Evolutionary conservation across 257 asterid genomes (phyloP), one percentile per base, ranked within the genome.

Genomic region (Rhazya stricta): DNA sequence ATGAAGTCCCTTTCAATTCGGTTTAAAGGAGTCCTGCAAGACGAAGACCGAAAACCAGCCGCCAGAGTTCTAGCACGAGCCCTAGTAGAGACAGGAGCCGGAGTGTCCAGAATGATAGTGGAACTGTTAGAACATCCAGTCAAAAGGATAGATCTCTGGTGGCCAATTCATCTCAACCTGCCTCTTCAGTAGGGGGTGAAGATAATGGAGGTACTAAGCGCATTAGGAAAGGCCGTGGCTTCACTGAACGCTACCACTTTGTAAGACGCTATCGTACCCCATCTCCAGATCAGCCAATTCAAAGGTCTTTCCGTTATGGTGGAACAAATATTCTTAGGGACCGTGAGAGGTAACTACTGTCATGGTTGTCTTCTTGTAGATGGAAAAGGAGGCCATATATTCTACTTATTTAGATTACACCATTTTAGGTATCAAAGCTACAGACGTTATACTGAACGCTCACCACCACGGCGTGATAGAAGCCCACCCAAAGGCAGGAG

Each of bases 251-350:
- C 71, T 95, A 85, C 83, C 81, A 96, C 51, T 95, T 88, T 78
- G 99, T 87, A 63, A 86, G 99, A 78, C 94, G 91, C 74, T 95
- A 91, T 43, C 96, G 97, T 19, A 92, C 99, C n/a, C 99, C 98
- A 53, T 91, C 98, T 78, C 99, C 99, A 39, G 93, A 89, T 77
- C 82, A 86, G 37, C 81, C 88, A 66, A 88, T 88, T 69, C 86
- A 87, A 79, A 85, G 94, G 78, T 81, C 97, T 71, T 83, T 86
- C 81, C 78, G 82, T 73, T 88, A 89, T 66, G 85, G 96, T 39
- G 97, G 96, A 81, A 86, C 97, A 85, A 83, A 92, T 79, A 45
- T 80, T 77, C 89, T 84, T 48, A 88, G 96, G 81, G 87, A 92
- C 53, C 79, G 69, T 46, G 94, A 88, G 86, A 91, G 98, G 97